A percentile compares a stretch with the other conserved stretches of the same genome.
Evolutionary conservation across 352 stramenopile species (phyloP).

Genomic region (Phytophthora hibernalis): DNA sequence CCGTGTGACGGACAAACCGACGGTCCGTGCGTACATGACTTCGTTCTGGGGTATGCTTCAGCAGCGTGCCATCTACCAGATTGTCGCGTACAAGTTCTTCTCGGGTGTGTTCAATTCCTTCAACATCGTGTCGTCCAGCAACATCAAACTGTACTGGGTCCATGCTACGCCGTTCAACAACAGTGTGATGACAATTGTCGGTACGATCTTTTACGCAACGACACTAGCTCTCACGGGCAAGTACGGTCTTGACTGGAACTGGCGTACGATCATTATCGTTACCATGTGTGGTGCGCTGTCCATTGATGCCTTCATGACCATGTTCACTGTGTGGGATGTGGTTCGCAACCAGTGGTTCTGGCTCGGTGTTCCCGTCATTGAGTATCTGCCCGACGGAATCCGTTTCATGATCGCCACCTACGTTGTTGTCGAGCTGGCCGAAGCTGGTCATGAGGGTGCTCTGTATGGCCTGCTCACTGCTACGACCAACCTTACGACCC

Average conservation of each 20-base stretch:
- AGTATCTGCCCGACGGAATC: slow-evolving; percentile 56
- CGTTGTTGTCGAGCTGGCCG: slow-evolving; percentile 65
- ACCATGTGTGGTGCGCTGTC: slow-evolving; percentile 45
- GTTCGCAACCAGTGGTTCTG: slow-evolving; percentile 74
- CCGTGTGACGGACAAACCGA: slow-evolving; percentile 22
- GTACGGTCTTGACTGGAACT: slow-evolving; percentile 66
- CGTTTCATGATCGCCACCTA: slow-evolving; percentile 72
- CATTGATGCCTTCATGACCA: slow-evolving; percentile 58
- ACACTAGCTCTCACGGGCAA: slow-evolving; percentile 53
- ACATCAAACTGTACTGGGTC: slow-evolving; percentile 63
- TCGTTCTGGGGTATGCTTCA: slow-evolving; percentile 61
- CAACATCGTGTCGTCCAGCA: slow-evolving; percentile 57
- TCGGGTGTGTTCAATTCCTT: slow-evolving; percentile 65
- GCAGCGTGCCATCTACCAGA: slow-evolving; percentile 46
- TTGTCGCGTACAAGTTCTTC: slow-evolving; percentile 71
- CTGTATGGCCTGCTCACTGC: slow-evolving; percentile 67
- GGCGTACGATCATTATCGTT: slow-evolving; percentile 52
- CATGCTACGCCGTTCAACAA: slow-evolving; percentile 64
- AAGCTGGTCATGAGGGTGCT: slow-evolving; percentile 57
- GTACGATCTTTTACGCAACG: slow-evolving; percentile 47
- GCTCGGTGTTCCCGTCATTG: slow-evolving; percentile 58
- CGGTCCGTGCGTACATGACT: slow-evolving; percentile 41
- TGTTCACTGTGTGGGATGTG: slow-evolving; percentile 63
- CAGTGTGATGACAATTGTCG: slow-evolving; percentile 58
- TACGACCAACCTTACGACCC: slow-evolving; percentile 54